Percentiles rank a stretch among this genome's conserved stretches.
phyloP scores from a whole-genome alignment of 345 rosid species.

The Tarenaya hassleriana region DNA sequence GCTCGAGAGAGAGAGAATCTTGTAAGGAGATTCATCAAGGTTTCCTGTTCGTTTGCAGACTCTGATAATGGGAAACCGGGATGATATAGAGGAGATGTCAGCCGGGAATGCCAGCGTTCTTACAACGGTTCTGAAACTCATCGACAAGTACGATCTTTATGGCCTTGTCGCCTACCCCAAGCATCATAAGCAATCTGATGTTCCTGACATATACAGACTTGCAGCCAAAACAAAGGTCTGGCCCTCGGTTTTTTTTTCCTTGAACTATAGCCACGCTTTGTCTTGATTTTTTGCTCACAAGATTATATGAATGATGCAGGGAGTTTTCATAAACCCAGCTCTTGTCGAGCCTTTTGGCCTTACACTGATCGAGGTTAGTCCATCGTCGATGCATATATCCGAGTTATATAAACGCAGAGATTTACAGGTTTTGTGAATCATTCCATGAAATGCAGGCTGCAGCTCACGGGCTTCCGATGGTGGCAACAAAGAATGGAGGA shows the following conservation, averaged over 20 bases:
- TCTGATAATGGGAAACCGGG: slow-evolving; percentile 90
- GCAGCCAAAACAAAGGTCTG: slow-evolving; percentile 83
- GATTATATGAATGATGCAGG: slow-evolving; percentile 37
- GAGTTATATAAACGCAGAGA: too few relatives aligned
- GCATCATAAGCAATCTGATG: slow-evolving; percentile 94
- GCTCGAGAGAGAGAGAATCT: too few relatives aligned
- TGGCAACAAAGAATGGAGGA: slow-evolving; percentile 95
- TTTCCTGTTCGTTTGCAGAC: slow-evolving; percentile 38
- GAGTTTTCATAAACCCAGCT: slow-evolving; percentile 97
- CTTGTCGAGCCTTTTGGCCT: slow-evolving; percentile 96
- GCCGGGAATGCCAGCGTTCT: slow-evolving; percentile 77
- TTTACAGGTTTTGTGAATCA: neutral
- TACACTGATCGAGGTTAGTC: slow-evolving; percentile 78
- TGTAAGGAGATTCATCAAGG: neutral
- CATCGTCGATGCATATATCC: slow-evolving; percentile 1
- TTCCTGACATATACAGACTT: slow-evolving; percentile 90
- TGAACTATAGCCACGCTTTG: too few relatives aligned
- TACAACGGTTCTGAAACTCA: slow-evolving; percentile 68
- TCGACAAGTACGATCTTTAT: slow-evolving; percentile 91
- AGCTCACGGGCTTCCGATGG: slow-evolving; percentile 98
- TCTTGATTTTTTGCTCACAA: slow-evolving; percentile 3
- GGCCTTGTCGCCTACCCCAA: slow-evolving; percentile 93
- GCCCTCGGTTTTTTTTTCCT: neutral
- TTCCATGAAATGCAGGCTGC: slow-evolving; percentile 64
- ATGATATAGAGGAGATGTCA: slow-evolving; percentile 80